Evolutionary conservation across 805 yeast species (phyloP).

Genomic region (Candida argentea): DNA sequence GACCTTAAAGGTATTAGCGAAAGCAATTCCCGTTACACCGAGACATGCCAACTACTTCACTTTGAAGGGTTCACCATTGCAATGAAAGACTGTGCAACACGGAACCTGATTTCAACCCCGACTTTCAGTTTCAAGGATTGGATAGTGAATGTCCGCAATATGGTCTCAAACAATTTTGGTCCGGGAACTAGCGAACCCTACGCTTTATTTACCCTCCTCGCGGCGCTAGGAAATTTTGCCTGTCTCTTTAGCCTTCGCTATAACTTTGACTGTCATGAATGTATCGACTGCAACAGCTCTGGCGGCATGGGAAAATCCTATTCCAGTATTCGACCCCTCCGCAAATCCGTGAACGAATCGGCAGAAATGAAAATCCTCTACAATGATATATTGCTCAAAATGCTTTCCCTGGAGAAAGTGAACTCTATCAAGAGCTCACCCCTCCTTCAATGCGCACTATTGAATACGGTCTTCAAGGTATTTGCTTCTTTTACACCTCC

Average conservation of each 20-base stretch:
- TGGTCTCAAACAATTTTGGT: slow-evolving; percentile 6
- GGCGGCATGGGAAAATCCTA: slow-evolving; percentile 15
- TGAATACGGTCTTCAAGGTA: slow-evolving; percentile 38
- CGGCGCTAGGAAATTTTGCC: slow-evolving; percentile 32
- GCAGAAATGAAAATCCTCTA: slow-evolving; percentile 15
- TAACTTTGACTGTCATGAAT: slow-evolving; percentile 18
- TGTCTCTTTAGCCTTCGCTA: slow-evolving; percentile 32
- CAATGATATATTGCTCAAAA: slow-evolving; percentile 13
- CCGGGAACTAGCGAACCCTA: slow-evolving; percentile 1
- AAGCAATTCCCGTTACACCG: too few species aligned
- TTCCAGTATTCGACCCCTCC: slow-evolving; percentile 10
- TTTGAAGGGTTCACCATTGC: too few species aligned
- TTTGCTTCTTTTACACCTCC: slow-evolving; percentile 48
- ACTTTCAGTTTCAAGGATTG: slow-evolving; percentile 9
- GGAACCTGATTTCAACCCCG: slow-evolving; percentile 2
- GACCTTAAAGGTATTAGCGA: background rate
- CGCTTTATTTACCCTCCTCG: slow-evolving; percentile 19
- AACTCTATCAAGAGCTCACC: slow-evolving; percentile 9
- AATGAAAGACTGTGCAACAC: too few species aligned
- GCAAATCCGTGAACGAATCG: slow-evolving; percentile 14
- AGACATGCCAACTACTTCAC: too few species aligned
- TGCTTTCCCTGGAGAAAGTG: slow-evolving; percentile 6
- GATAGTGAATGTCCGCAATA: slow-evolving; percentile 11
- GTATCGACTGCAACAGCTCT: slow-evolving; percentile 28
- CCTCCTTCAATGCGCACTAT: slow-evolving; percentile 29